Conservation (phyloP, 2,329 filamentous ascomycete species). For the Allantophomopsis cytisporea region DNA sequence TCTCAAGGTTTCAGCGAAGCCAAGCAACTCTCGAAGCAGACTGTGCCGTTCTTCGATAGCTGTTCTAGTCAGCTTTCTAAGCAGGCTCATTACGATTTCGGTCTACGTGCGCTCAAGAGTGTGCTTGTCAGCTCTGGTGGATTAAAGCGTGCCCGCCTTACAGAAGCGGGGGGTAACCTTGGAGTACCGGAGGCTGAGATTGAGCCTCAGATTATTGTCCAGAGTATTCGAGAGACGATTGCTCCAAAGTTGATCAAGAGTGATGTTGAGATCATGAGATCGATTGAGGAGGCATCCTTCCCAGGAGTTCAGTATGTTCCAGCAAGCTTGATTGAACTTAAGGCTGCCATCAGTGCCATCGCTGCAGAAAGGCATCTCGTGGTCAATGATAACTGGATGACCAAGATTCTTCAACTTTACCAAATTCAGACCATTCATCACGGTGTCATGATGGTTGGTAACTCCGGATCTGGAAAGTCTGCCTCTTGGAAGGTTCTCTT, state of each 20-base stretch:
- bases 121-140: slow-evolving; percentile 96
- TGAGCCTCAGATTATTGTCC: slow-evolving; percentile 95
- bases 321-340: slow-evolving; percentile 68
- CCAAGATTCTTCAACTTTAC: slow-evolving; percentile 90
- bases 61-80: slow-evolving; percentile 75
- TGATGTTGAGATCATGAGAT: slow-evolving; percentile 79
- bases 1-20: slow-evolving; percentile 98
- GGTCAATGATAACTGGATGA: slow-evolving; percentile 91
- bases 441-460: slow-evolving; percentile 99
- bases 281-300: slow-evolving; percentile 77
- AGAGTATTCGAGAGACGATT: slow-evolving; percentile 96
- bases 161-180: slow-evolving; percentile 37
- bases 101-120: slow-evolving; percentile 93
- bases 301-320: slow-evolving; percentile 88
- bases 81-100: slow-evolving; percentile 98
- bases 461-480: slow-evolving; percentile 95
- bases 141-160: slow-evolving; percentile 74
- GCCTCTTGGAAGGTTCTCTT: slow-evolving; percentile 87
- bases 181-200: slow-evolving; percentile 54
- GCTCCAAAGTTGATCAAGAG: slow-evolving; percentile 90
- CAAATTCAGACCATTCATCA: slow-evolving; percentile 98
- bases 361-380: slow-evolving; percentile 79
- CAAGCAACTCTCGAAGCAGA: slow-evolving; percentile 85
- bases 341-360: slow-evolving; percentile 68
- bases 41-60: slow-evolving; percentile 95